Base-by-base conservation (phyloP, 192 early-diverging fungal species). In the Haplosporangium gracile region DNA sequence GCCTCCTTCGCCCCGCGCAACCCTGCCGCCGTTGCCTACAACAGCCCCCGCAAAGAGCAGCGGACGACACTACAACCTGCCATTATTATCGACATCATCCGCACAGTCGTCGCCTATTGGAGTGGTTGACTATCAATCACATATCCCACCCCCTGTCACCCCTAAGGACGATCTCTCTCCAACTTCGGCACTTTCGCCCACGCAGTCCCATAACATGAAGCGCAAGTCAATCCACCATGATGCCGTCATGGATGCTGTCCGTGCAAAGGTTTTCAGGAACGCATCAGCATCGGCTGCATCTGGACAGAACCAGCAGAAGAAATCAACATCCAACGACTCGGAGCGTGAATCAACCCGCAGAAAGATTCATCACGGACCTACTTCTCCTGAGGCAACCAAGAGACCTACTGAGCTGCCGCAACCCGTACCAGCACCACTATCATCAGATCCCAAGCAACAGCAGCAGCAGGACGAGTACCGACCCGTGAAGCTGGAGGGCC, bases 171-270 rank as follows among this genome's bases (percentile, higher is more conserved):
- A 86, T 10, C 63, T 70, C 18, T 86, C 84, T 1, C 84, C 84
- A n/a, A 86, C 84, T 2, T 86, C 84, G 9, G 79, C 84, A 1
- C 75, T 86, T 15, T 86, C 84, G 43, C 84, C 84, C 16, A 81
- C 79, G 20, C 63, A 42, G 57, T 51, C 55, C 42, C 76, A 55
- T 8, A 72, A 73, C 29, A 16, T 74, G 74, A 90, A 86, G 20
- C 78, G 77, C 42, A 90, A 85, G 75, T 90, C 76, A 9, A 81
- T 90, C 47, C 77, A 86, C 26, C 89, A 90, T 72, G 89, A 90
- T 60, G 86, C 86, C 29, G 81, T 90, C 45, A 90, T 90, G 89
- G 89, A 90, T 45, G 89, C 89, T 7, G 75, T 90, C 26, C 79
- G 89, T 24, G 79, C 82, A 24, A 90, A 90, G 60, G 89, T 90